Base-by-base conservation (phyloP, 129 eudicot genomes). In the Tagetes erecta region DNA sequence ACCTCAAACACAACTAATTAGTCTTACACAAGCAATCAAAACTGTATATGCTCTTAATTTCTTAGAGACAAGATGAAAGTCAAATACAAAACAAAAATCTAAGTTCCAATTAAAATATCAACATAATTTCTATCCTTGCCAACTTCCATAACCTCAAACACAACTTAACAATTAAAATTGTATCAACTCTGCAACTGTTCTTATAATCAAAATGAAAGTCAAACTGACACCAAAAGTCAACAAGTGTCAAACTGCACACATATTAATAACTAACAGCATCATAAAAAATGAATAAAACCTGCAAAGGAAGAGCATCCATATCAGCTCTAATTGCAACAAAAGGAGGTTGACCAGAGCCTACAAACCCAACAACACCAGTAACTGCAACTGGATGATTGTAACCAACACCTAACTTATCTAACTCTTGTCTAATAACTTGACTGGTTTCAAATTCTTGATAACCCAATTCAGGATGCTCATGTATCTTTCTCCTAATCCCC, bases 251-350 rank as follows among this genome's bases (percentile, higher is more conserved):
- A 20, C 27, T 20, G 27, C 27, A 20, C 27, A 20, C 27, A 20
- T 20, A 20, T 20, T 20, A 20, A 20, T 20, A 20, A 20, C 27
- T 20, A 20, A 20, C 27, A 20, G 27, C 27, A 20, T 20, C 27
- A 20, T 20, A 20, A 20, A 20, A 55, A 73, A 53, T 36, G 58
- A 78, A 47, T 8, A 5, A 5, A 60, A 95, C 99, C 99, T 95
- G 96, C 85, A 95, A 73, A 34, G 94, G 72, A 58, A 95, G 91
- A 57, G 99, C 99, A 89, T 95, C 99, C 97, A 95, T 95, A 80
- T 95, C 99, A 1, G 99, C 97, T 72, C 99, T 84, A 67, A 91
- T 40, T 5, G 99, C 99, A 39, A 95, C 99, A 91, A 95, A 95
- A 12, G 99, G 99, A 77, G 99, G 94, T 53, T 85, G 78, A 1